Conservation (phyloP, 352 stramenopile genomes). For the Pythium phragmitis region DNA sequence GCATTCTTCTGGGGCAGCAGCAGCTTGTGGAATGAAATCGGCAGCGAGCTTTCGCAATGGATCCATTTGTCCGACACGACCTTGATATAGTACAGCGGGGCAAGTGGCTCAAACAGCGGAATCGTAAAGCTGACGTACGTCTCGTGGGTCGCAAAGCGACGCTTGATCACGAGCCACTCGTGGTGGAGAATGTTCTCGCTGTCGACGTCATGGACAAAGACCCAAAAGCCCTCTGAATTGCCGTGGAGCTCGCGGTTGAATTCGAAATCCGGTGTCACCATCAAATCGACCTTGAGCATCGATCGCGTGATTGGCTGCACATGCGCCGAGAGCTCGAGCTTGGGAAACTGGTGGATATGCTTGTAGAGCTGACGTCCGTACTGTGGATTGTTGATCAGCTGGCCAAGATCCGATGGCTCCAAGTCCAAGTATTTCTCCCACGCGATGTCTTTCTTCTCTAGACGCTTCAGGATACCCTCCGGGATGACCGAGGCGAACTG, state of each 20-base stretch:
- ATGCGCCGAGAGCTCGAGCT: slow-evolving; percentile 94
- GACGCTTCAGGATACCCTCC: slow-evolving; percentile 94
- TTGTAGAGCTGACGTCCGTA: slow-evolving; percentile 98
- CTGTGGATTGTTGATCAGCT: slow-evolving; percentile 97
- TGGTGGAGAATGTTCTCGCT: slow-evolving; percentile 98
- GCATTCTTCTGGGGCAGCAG: slow-evolving; percentile 99
- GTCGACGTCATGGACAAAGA: slow-evolving; percentile 99
- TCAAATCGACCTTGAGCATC: slow-evolving; percentile 96
- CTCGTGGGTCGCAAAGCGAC: slow-evolving; percentile 76
- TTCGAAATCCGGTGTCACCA: slow-evolving; percentile 96
- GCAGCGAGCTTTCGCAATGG: slow-evolving; percentile 94
- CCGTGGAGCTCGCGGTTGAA: slow-evolving; percentile 97
- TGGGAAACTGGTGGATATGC: slow-evolving; percentile 98
- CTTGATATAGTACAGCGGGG: slow-evolving; percentile 98
- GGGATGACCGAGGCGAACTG: slow-evolving; percentile 95
- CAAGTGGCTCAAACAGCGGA: slow-evolving; percentile 96
- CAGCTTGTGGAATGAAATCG: slow-evolving; percentile 98
- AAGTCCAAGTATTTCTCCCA: slow-evolving; percentile 98
- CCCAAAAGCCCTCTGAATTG: slow-evolving; percentile 96
- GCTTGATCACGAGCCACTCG: slow-evolving; percentile 96
- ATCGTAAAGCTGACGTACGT: slow-evolving; percentile 94
- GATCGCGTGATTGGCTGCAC: slow-evolving; percentile 98
- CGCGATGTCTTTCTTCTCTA: slow-evolving; percentile 99
- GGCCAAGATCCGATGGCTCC: slow-evolving; percentile 95
- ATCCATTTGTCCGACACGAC: slow-evolving; percentile 99